Conservation (phyloP, 2,329 filamentous ascomycete species). For the Fusarium verticillioides region DNA sequence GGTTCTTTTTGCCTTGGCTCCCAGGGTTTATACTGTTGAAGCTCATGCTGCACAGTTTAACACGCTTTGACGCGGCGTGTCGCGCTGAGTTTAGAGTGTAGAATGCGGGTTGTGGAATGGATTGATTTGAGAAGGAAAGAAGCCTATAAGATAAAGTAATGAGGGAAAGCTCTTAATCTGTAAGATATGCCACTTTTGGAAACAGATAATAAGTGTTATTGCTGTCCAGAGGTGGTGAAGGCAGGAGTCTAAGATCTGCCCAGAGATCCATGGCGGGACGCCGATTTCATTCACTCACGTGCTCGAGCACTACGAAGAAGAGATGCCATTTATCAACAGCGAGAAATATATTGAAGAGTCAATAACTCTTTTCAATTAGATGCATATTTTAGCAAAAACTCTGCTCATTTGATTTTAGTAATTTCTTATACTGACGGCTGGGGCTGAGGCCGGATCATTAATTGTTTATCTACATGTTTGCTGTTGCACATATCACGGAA, state of each 20-base stretch:
- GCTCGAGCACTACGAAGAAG: background rate
- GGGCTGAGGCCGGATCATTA: too few species aligned
- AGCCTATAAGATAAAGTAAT: rapidly evolving
- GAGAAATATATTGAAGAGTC: background rate
- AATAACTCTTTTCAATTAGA: background rate
- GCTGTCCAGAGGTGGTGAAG: background rate
- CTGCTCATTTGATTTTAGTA: background rate
- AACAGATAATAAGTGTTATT: background rate
- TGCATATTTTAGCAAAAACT: background rate
- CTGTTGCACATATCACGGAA: background rate
- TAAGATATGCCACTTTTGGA: background rate
- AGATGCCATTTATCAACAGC: background rate
- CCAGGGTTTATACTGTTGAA: constrained; percentile 1
- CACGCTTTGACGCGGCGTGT: constrained; percentile 5
- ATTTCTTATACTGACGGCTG: too few species aligned
- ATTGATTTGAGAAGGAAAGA: background rate
- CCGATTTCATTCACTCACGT: constrained; percentile 15
- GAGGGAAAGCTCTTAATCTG: rapidly evolving
- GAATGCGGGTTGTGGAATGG: background rate
- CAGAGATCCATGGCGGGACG: background rate
- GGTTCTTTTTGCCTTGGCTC: background rate
- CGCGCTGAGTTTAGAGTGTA: background rate
- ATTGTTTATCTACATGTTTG: background rate
- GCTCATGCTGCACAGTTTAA: constrained; percentile 13
- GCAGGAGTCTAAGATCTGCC: background rate